Evolutionary conservation across 2,329 filamentous ascomycete species (phyloP), one percentile per base, ranked within the genome.

Genomic region (Aspergillus quadrilineatus): DNA sequence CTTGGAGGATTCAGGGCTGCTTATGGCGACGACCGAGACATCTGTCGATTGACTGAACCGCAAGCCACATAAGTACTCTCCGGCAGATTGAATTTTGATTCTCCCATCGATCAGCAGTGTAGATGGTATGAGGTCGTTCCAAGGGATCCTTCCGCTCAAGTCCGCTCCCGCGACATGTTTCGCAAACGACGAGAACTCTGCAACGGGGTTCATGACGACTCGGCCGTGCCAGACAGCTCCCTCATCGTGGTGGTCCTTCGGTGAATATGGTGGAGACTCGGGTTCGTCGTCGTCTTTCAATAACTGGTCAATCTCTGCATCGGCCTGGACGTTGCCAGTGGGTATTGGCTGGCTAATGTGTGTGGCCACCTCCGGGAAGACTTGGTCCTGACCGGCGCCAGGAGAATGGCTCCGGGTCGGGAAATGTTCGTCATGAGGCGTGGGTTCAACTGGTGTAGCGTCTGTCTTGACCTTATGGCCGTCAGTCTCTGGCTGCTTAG

Each of bases 221-320:
- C 80, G 85, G 12, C 92, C 92, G 53, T 85, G 84, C 92, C 92
- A 96, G 36, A 95, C 79, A 26, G 90, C 80, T 0, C 89, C 87
- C 61, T 93, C 83, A 2, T 80, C 85, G 0, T 83, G 78, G 59
- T 87, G 85, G 60, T 94, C 90, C 2, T 86, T 87, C 0, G 92
- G 90, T 0, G 90, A 92, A 70, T 96, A 96, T 0, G 89, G 89
- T 1, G 89, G 89, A 1, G 89, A 92, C 46, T 89, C 89, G 29
- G 87, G 86, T 54, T 90, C 89, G 58, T 96, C 86, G 57, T 96
- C 86, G 58, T 89, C 91, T 66, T 92, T 85, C 6, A 97, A 83
- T 64, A 99, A 80, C 41, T 91, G 85, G 71, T 99, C 94, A 17
- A 99, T 90, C 58, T 97, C 94, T 2, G 89, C 84, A 71, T 99